These are phyloP conservation scores for Leonotis leonurus DNA, from an alignment of 257 asterid species.

Conservation along the genomic window DNA sequence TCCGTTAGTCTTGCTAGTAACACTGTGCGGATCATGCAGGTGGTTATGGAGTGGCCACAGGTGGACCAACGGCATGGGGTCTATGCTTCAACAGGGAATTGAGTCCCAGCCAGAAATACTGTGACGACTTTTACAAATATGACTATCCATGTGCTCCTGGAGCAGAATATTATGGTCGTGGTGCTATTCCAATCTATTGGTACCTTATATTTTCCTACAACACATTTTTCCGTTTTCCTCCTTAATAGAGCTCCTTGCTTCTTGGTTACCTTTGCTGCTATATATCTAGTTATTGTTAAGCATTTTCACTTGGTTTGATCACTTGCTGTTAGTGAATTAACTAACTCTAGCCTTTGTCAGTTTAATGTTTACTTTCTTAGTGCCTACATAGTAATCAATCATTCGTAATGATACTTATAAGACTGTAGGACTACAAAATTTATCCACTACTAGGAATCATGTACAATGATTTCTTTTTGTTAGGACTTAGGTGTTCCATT, in stretches of 20 bases:
- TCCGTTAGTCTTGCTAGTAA: not conserved
- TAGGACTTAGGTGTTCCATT: too few relatives aligned
- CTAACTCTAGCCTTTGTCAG: not conserved
- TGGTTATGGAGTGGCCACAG: conserved; percentile 90
- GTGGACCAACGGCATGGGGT: conserved; percentile 96
- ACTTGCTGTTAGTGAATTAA: not conserved
- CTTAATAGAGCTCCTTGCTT: not conserved
- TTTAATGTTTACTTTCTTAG: not conserved
- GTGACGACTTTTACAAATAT: conserved; percentile 40
- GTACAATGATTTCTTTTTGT: not conserved
- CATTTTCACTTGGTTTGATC: not conserved
- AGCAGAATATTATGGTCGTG: conserved; percentile 82
- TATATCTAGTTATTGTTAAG: not conserved
- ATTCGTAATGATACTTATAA: too few relatives aligned
- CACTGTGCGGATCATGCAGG: conserved; percentile 38
- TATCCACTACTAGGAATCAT: not conserved
- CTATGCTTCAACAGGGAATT: conserved; percentile 69
- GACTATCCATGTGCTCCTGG: conserved; percentile 80
- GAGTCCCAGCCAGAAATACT: conserved; percentile 51
- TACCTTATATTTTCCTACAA: conserved; percentile 15
- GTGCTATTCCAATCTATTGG: conserved; percentile 94
- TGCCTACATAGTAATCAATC: not conserved
- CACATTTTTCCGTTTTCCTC: not conserved
- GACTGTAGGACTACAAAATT: not conserved
- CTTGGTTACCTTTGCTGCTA: not conserved